A percentile compares a stretch with the other conserved stretches of the same genome.
Evolutionary conservation across 2,329 filamentous ascomycete species (phyloP).

Genomic region (Blastomyces emzantsi): DNA sequence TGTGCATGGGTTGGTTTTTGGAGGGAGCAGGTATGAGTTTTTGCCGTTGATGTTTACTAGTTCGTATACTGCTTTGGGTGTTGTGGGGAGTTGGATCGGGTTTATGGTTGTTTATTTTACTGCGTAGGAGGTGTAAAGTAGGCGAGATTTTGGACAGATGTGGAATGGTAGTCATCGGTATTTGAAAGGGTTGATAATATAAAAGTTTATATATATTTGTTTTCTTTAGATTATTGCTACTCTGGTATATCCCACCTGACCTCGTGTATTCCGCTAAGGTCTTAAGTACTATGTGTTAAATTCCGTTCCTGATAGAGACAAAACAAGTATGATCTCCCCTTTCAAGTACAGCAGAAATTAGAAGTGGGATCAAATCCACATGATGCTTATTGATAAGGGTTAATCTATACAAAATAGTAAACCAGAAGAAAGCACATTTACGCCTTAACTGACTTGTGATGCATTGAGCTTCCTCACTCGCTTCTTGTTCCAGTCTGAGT

Average conservation of each 20-base stretch:
- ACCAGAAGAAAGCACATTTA: too few species aligned
- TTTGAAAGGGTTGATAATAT: too few species aligned
- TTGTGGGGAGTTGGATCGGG: conserved; percentile 89
- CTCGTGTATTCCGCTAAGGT: too few species aligned
- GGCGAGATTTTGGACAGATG: background rate
- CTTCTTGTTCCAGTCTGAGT: too few species aligned
- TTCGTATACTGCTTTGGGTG: conserved; percentile 87
- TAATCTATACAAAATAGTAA: too few species aligned
- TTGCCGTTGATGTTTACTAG: conserved; percentile 95
- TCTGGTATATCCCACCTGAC: background rate
- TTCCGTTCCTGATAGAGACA: background rate
- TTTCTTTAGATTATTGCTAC: background rate
- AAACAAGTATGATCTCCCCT: background rate
- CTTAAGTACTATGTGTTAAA: too few species aligned
- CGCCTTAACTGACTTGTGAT: too few species aligned
- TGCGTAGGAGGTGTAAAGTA: conserved; percentile 11
- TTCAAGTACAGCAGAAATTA: background rate
- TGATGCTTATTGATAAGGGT: too few species aligned
- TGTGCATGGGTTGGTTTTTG: conserved; percentile 74
- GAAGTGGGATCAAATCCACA: too few species aligned
- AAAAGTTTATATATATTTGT: background rate
- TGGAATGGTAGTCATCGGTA: too few species aligned
- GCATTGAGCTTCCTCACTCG: too few species aligned
- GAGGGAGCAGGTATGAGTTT: conserved; percentile 67
- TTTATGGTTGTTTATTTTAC: conserved; percentile 88